Percentiles rank a stretch among this genome's conserved stretches.
Evolutionary conservation across 2,329 filamentous ascomycete species (phyloP).

Genomic region (Talaromyces islandicus): DNA sequence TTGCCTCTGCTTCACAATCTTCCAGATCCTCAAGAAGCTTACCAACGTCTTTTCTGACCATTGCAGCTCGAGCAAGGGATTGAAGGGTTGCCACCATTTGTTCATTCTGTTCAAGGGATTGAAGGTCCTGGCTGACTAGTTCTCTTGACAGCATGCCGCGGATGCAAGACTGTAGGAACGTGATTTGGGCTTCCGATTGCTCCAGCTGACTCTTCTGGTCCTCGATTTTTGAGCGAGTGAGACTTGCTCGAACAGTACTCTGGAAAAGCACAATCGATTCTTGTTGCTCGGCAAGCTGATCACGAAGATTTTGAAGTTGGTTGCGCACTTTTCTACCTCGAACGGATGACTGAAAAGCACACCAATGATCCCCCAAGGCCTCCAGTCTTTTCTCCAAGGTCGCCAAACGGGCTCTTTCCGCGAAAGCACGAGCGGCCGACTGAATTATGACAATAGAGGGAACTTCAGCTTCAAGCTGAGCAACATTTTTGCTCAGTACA

Average conservation of each 20-base stretch:
- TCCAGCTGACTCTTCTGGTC: constrained; percentile 34
- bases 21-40: constrained; percentile 63
- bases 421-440: constrained; percentile 28
- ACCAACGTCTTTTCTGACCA: constrained; percentile 35
- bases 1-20: constrained; percentile 60
- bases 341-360: constrained; percentile 40
- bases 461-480: constrained; percentile 21
- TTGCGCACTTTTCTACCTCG: constrained; percentile 33
- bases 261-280: constrained; percentile 27
- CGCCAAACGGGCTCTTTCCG: constrained; percentile 32
- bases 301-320: constrained; percentile 19
- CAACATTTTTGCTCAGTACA: constrained; percentile 19
- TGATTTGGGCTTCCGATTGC: constrained; percentile 37
- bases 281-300: constrained; percentile 23
- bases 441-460: constrained; percentile 29
- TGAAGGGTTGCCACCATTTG: constrained; percentile 31
- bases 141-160: constrained; percentile 36
- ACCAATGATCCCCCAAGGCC: constrained; percentile 36
- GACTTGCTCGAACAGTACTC: constrained; percentile 26
- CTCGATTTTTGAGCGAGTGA: constrained; percentile 25
- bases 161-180: constrained; percentile 48
- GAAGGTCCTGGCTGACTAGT: constrained; percentile 23
- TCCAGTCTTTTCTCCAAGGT: constrained; percentile 36
- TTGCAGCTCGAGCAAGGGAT: constrained; percentile 34
- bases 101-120: constrained; percentile 26